These are phyloP conservation scores for Lophium mytilinum DNA, from an alignment of 495 filamentous ascomycete genomes.

Conservation along the genomic window DNA sequence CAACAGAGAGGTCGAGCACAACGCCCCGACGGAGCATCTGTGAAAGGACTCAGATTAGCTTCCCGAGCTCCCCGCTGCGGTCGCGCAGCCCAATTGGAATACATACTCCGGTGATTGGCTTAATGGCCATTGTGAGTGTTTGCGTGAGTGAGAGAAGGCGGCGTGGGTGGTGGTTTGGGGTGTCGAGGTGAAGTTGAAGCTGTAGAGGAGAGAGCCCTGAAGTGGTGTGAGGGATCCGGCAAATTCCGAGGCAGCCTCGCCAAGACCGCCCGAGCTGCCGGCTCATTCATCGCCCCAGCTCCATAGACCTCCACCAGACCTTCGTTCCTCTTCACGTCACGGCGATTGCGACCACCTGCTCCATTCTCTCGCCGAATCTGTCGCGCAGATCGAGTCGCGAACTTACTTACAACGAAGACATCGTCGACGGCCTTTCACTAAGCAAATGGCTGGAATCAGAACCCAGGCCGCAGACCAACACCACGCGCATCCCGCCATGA, in stretches of 20 bases:
- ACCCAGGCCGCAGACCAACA: constrained; percentile 6
- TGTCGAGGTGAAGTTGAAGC: neutral
- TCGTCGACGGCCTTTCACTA: too few species aligned
- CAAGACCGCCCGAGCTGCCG: too few species aligned
- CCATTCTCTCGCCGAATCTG: too few species aligned
- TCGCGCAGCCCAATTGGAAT: constrained; percentile 13
- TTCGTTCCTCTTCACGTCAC: too few species aligned
- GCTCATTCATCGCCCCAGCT: too few species aligned
- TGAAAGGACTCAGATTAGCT: constrained; percentile 16
- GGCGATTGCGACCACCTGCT: too few species aligned
- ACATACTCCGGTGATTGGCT: constrained; percentile 50
- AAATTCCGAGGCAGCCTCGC: neutral
- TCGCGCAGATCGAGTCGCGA: too few species aligned
- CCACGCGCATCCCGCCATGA: constrained; percentile 2
- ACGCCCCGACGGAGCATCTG: constrained; percentile 67
- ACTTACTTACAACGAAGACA: too few species aligned
- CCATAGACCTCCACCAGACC: too few species aligned
- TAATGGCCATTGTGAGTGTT: constrained; percentile 35
- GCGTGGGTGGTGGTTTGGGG: neutral
- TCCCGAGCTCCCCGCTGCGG: constrained; percentile 30
- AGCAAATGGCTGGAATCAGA: constrained; percentile 1
- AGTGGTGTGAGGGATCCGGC: neutral
- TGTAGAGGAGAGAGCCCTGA: neutral
- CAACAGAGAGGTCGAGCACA: constrained; percentile 70
- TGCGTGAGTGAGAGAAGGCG: neutral